Base-by-base conservation (phyloP, 768 basidiomycete genomes). In the Amanita molliuscula region DNA sequence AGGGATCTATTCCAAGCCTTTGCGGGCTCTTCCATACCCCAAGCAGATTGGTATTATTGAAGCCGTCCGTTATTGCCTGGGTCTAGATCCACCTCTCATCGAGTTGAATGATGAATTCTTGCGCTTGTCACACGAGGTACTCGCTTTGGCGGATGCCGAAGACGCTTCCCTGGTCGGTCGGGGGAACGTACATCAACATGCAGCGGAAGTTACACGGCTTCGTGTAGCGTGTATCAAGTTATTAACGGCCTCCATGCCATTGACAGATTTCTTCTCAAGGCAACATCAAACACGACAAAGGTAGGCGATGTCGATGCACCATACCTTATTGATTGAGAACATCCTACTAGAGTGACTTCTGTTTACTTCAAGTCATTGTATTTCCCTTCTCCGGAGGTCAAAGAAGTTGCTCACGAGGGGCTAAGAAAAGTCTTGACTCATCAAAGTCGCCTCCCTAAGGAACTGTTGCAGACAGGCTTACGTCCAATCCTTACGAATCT, bases 321-420 rank as follows among this genome's bases (percentile, higher is more conserved):
- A 10, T n/a, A 53, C 15, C 35, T 37, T 21, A 36, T 42, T 21
- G 21, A 43, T 51, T 29, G 3, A 31, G 15, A 44, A 21, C 10
- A 53, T 47, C 28, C 5, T 50, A 55, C 20, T 56, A 95, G 94
- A 58, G 91, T 97, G 9, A 94, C 93, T 15, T 76, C 88, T 31
- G 88, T 97, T 18, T 98, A 97, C 68, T 99, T 99, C 77, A 98
- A 99, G 67, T 93, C 94, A 9, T 77, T 99, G 28, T 99, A 99
- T 66, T 94, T 94, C 6, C 77, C 84, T 16, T 87, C 85, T 11
- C 73, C 81, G 9, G 92, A 96, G 58, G 87, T 99, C 55, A 97
- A 97, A 62, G 84, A 93, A 55, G 93, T 93, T 6, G 92, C 96
- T 0, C 92, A 97, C 55, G 89, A 96, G 54, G 92, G 92, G 26